Evolutionary conservation across 805 yeast genomes (phyloP), one percentile per base, ranked within the genome.

Genomic region (Starmerella davenportii): DNA sequence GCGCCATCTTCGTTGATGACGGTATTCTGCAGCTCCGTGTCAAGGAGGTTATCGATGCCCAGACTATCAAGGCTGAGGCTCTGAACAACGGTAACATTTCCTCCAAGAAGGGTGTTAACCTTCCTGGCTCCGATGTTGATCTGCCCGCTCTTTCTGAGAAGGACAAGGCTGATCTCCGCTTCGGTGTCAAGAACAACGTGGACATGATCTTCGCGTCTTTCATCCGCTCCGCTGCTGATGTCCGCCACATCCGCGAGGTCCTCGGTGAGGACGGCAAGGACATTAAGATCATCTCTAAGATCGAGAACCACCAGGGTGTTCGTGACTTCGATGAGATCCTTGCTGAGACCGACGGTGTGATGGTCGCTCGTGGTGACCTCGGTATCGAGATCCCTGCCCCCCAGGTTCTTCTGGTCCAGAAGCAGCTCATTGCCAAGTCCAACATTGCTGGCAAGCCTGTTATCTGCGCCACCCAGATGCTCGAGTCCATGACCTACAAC

Each of bases 381-480:
- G 98, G 98, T 73, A 90, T 90, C 58, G 98, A 90, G 71, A 90
- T 90, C 58, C 96, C 96, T 51, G 96, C 98, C 51, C 87, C 95
- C 49, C 92, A 85, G 69, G 98, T 90, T 48, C 85, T 90, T 63
- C 84, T 90, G 55, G 96, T 85, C 54, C 98, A 90, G 70, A 90
- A 90, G 74, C 94, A 85, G 70, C 72, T 90, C 68, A 87, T 90
- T 62, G 96, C 98, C 59, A 90, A 90, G 70, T 90, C 94, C 73
- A 92, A 90, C 77, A 69, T 87, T 61, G 96, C 94, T 51, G 98
- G 95, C 63, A 90, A 90, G 76, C 98, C 98, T 59, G 95, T 84
- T 53, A 84, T 90, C 62, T 90, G 98, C 70, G 98, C 98, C 51
- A 90, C 98, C 50, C 98, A 90, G 70, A 90, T 90, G 98, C 76